These are phyloP conservation scores for Exutisphaerella laricina DNA, from an alignment of 2,329 filamentous ascomycete genomes.

Conservation along the genomic window DNA sequence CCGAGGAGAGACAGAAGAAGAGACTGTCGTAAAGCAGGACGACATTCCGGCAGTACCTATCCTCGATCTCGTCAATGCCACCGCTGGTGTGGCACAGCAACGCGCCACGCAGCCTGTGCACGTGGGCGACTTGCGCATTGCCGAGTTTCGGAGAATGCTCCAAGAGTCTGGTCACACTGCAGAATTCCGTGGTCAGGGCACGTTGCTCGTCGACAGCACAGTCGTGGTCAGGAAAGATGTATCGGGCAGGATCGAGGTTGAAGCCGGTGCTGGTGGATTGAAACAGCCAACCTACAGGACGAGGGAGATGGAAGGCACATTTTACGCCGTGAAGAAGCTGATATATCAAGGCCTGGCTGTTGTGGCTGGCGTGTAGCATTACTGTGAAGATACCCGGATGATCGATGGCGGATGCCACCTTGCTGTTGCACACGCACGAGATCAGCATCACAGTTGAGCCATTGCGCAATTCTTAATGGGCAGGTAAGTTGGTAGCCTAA, in stretches of 20 bases:
- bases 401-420: neutral
- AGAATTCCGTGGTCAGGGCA: slow-evolving; percentile 91
- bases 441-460: neutral
- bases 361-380: slow-evolving; percentile 57
- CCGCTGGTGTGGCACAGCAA: slow-evolving; percentile 30
- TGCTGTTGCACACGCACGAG: neutral
- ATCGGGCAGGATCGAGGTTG: slow-evolving; percentile 71
- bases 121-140: slow-evolving; percentile 85
- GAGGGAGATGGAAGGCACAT: slow-evolving; percentile 55
- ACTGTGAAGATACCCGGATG: neutral
- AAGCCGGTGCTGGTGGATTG: slow-evolving; percentile 58
- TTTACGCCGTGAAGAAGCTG: slow-evolving; percentile 80
- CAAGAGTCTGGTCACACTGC: slow-evolving; percentile 75
- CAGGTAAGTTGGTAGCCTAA: neutral
- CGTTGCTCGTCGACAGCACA: slow-evolving; percentile 77
- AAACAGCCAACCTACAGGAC: slow-evolving; percentile 35
- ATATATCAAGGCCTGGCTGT: slow-evolving; percentile 94
- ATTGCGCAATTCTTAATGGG: neutral
- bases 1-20: slow-evolving; percentile 41
- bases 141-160: slow-evolving; percentile 81
- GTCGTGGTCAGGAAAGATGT: slow-evolving; percentile 86
- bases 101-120: slow-evolving; percentile 76
- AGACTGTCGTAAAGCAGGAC: slow-evolving; percentile 4
- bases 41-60: slow-evolving; percentile 41
- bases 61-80: slow-evolving; percentile 59